A percentile compares a stretch with the other conserved stretches of the same genome.
These are phyloP conservation scores for Leptoxyphium fumago DNA, from an alignment of 2,329 filamentous ascomycete species.

Conservation along the genomic window DNA sequence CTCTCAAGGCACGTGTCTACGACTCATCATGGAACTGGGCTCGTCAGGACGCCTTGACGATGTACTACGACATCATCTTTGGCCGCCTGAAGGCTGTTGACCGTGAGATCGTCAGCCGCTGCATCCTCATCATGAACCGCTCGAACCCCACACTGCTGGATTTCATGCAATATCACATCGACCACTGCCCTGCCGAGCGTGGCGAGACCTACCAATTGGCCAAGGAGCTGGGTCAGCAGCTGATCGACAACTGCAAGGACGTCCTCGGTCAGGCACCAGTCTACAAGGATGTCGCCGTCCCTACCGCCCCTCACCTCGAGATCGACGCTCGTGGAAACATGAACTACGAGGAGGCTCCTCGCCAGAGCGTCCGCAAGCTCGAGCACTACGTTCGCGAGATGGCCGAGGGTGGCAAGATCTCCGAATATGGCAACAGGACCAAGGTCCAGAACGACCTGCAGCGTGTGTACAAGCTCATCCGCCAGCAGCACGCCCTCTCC, in stretches of 20 bases:
- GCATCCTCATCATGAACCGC: conserved; percentile 98
- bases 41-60: conserved; percentile 87
- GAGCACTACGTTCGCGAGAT: conserved; percentile 98
- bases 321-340: conserved; percentile 86
- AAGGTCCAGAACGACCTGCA: conserved; percentile 95
- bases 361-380: conserved; percentile 82
- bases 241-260: conserved; percentile 96
- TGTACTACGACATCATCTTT: conserved; percentile 99
- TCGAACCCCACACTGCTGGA: conserved; percentile 91
- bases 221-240: conserved; percentile 79
- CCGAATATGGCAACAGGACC: conserved; percentile 92
- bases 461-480: conserved; percentile 95
- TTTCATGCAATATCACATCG: conserved; percentile 99
- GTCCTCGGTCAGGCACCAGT: conserved; percentile 70
- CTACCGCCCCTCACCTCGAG: conserved; percentile 83
- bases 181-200: conserved; percentile 91
- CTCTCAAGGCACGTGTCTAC: conserved; percentile 88
- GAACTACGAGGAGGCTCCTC: conserved; percentile 75
- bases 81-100: conserved; percentile 85
- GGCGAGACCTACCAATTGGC: conserved; percentile 97
- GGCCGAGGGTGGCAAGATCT: conserved; percentile 96
- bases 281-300: conserved; percentile 90
- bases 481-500: conserved; percentile 93
- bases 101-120: conserved; percentile 95
- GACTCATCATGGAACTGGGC: conserved; percentile 99